phyloP scores from a whole-genome alignment of 306 rosid species.

The Coriaria nepalensis region DNA sequence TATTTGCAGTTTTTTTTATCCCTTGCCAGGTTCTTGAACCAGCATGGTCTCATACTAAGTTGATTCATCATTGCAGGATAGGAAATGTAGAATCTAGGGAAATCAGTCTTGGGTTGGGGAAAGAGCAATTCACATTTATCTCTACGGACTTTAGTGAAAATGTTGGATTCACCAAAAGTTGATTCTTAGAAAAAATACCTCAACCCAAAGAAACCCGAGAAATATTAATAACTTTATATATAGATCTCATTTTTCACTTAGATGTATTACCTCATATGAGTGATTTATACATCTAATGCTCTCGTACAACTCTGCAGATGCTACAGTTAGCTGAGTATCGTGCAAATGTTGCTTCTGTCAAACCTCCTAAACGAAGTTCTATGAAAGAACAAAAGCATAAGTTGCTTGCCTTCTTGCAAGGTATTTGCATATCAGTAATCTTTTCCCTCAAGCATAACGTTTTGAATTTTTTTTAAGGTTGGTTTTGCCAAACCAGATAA shows the following conservation, averaged over 20 bases:
- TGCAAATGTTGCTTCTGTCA: slow-evolving; percentile 57
- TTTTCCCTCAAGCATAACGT: neutral
- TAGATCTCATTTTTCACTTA: too few relatives aligned
- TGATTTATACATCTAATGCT: slow-evolving; percentile 11
- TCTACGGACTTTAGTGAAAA: too few relatives aligned
- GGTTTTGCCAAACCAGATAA: slow-evolving; percentile 1
- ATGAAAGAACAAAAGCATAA: slow-evolving; percentile 81
- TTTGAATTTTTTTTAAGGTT: neutral
- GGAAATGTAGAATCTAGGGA: too few relatives aligned
- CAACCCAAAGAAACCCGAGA: too few relatives aligned
- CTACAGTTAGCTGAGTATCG: slow-evolving; percentile 89
- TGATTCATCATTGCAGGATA: too few relatives aligned
- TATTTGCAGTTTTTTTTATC: slow-evolving; percentile 16
- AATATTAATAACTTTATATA: too few relatives aligned
- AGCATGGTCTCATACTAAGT: too few relatives aligned
- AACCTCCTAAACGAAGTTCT: slow-evolving; percentile 69
- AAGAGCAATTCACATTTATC: too few relatives aligned
- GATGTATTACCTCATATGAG: neutral
- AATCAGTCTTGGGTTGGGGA: too few relatives aligned
- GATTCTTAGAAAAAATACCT: too few relatives aligned
- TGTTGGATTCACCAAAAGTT: too few relatives aligned
- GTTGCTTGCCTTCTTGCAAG: slow-evolving; percentile 83
- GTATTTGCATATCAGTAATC: slow-evolving; percentile 20
- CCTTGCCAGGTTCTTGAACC: neutral
- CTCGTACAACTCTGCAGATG: slow-evolving; percentile 55